Base-by-base conservation (phyloP, 2,329 filamentous ascomycete genomes). In the Colletotrichum orchidophilum region DNA sequence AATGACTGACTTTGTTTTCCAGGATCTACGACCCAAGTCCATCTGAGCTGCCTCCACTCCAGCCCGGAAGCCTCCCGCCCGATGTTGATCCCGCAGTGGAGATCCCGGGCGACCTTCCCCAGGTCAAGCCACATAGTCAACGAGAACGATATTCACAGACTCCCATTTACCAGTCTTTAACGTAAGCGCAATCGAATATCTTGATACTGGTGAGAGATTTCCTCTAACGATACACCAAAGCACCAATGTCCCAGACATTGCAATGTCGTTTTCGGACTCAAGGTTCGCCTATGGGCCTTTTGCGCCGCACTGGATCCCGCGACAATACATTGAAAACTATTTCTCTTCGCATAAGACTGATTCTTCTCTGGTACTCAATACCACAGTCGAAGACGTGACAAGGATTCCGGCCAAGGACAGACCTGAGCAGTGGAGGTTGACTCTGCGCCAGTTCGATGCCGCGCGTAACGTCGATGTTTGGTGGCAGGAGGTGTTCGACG, bases 171-270 rank as follows among this genome's bases (percentile, higher is more conserved):
- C 78, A 82, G 3, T 83, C 81, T 13, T 76, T 89, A 31, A 88
- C 87, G 86, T 87, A 74, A 79, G 84, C 72, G 12, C 12, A 11
- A 33, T 11, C 31, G 12, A 3, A 33, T 33, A 9, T 33, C 24
- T 6, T 0, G 0, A 3, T 3, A 3, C 11, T 33, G 26, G 4
- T 13, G 31, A n/a, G 27, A 8, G 4, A 33, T 9, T 2, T 1
- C 3, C 9, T n/a, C 39, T 60, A 18, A 54, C 57, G 26, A 35
- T 52, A 27, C 1, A 3, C 7, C 8, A 15, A 46, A 83, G 87
- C 1, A 90, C 88, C 1, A 90, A 90, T 59, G 87, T 90, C 0
- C 87, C 87, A 0, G 83, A 86, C 49, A 85, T 88, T 39, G 87
- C 86, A 26, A 89, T 89, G 87, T 83, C 80, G 5, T 88, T 89